Evolutionary conservation across 2,329 filamentous ascomycete species (phyloP), one percentile per base, ranked within the genome.

Genomic region (Neurospora sp.): DNA sequence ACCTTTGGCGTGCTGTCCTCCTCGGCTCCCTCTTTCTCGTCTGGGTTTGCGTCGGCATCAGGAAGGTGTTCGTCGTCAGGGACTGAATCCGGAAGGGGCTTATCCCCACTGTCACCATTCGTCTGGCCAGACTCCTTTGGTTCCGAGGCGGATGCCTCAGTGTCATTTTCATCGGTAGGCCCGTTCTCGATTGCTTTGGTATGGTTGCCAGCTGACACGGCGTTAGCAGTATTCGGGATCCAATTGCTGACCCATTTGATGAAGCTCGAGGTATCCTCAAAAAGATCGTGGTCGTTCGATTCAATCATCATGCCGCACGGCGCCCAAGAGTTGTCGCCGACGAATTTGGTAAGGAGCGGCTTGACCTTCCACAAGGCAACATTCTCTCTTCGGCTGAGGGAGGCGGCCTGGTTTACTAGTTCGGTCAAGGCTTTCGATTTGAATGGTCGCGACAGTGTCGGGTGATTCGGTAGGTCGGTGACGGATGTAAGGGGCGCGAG

Each of bases 341-440:
- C 88, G 8, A 96, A 84, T 73, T 87, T 87, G 39, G 90, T 91
- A 73, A 92, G 84, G 67, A 96, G 81, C 74, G 90, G 88, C 77
- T 92, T 92, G 66, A 92, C 89, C 75, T 87, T 88, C 87, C 90
- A 92, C 11, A 95, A 81, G 5, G 89, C 88, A 36, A 83, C 83
- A 72, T 91, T 91, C 77, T 96, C 92, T 76, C 91, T 90, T 70
- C 92, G 88, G 82, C 92, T 88, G 74, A 92, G 89, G 70, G 87
- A 84, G 73, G 88, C 86, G 69, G 88, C 89, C 79, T 94, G 89
- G 65, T 84, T 83, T 19, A 90, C 87, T 69, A 96, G 85, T 73
- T 92, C 87, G 67, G 87, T 89, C 19, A 96, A 84, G 11, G 90
- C 91, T 74, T 87, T 89, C 67, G 91, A 92, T 15, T 85, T 89